phyloP scores from a whole-genome alignment of 345 rosid genomes.

The Lagerstroemia speciosa region DNA sequence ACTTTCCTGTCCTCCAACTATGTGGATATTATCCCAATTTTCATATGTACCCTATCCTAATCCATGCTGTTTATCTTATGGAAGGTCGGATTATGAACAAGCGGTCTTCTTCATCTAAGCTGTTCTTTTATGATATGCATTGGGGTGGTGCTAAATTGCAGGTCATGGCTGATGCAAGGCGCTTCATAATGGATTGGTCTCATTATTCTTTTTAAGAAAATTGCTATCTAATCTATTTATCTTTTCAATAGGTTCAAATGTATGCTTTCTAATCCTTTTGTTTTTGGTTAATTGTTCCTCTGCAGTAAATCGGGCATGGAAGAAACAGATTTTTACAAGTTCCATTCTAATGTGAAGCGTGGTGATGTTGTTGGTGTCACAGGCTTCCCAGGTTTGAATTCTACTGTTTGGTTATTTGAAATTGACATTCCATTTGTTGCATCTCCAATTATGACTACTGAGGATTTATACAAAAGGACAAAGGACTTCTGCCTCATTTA shows the following conservation, averaged over 20 bases:
- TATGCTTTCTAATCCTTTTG: background rate
- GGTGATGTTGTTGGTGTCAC: slow-evolving; percentile 90
- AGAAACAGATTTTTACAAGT: slow-evolving; percentile 57
- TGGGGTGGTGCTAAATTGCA: slow-evolving; percentile 71
- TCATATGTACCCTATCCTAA: slow-evolving; percentile 1
- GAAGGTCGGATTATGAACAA: slow-evolving; percentile 92
- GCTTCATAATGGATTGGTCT: slow-evolving; percentile 2
- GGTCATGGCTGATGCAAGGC: slow-evolving; percentile 97
- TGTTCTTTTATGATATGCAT: slow-evolving; percentile 83
- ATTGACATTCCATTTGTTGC: background rate
- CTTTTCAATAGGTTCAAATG: background rate
- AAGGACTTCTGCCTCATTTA: background rate
- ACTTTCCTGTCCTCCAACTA: background rate
- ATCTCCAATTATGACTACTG: background rate
- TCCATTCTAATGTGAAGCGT: slow-evolving; percentile 68
- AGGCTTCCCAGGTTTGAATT: slow-evolving; percentile 81
- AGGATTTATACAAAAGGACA: background rate
- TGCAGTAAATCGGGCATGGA: slow-evolving; percentile 64
- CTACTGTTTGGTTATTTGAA: background rate
- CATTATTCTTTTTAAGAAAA: background rate
- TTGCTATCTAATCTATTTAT: background rate
- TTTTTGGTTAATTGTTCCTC: slow-evolving; percentile 1
- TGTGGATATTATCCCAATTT: background rate
- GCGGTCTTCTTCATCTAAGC: slow-evolving; percentile 75
- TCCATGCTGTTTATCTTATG: slow-evolving; percentile 8